Evolutionary conservation across 371 early-diverging fungal genomes (phyloP).

Genomic region (Funneliformis caledonium): DNA sequence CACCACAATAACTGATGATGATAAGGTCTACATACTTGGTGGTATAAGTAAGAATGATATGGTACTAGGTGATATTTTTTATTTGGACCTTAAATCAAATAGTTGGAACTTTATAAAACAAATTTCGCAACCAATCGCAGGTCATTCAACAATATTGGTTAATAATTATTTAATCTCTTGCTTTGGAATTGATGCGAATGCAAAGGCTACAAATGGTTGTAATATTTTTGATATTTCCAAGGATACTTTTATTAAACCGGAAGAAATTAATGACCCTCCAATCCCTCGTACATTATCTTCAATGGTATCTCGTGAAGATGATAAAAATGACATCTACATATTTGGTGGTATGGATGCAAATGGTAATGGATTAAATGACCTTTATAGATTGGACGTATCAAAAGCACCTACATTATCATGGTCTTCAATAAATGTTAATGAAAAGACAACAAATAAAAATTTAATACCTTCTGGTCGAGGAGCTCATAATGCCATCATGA

Average conservation of each 20-base stretch:
- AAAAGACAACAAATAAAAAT: neutral
- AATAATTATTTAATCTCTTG: constrained; percentile 33
- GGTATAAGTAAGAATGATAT: neutral
- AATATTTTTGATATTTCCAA: constrained; percentile 22
- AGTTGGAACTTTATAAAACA: constrained; percentile 6
- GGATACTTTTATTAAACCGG: neutral
- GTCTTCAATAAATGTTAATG: neutral
- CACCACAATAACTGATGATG: neutral
- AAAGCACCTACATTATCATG: constrained; percentile 8
- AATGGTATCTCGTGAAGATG: constrained; percentile 2
- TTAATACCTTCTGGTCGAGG: constrained; percentile 30
- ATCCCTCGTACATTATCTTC: constrained; percentile 23
- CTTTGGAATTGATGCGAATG: constrained; percentile 2
- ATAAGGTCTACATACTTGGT: constrained; percentile 14
- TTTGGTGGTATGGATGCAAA: constrained; percentile 33
- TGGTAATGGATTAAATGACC: constrained; percentile 8
- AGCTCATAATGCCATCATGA: neutral
- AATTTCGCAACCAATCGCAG: constrained; percentile 14
- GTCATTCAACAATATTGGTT: constrained; percentile 20
- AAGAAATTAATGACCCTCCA: neutral
- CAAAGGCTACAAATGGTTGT: constrained; percentile 12
- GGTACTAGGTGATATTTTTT: constrained; percentile 1
- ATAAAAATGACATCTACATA: neutral
- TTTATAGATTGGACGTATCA: constrained; percentile 20
- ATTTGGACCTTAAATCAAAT: constrained; percentile 1